Base-by-base conservation (phyloP, 176 grass and related monocot species). In the Rhynchospora pubera region DNA sequence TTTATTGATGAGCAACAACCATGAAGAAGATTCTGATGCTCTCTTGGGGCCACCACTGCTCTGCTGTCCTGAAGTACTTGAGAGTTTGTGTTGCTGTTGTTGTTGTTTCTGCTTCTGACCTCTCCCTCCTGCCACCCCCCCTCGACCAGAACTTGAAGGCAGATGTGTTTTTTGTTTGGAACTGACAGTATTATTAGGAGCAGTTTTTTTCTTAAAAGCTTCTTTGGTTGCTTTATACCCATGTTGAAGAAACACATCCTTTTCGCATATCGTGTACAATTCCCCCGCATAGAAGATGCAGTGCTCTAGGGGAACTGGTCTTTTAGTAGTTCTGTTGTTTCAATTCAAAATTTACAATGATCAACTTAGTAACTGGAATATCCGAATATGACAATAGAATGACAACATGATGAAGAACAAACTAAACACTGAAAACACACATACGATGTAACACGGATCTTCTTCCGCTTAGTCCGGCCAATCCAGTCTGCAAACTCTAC, bases 401-500 rank as follows among this genome's bases (percentile, higher is more conserved):
- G 52, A 45, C 5, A 55, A 53, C 59, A 46, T 62, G 30, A 87
- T 70, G 42, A 70, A 19, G 45, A 70, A 75, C 46, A 75, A 67
- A 75, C 71, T 28, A 52, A 75, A 53, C 15, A 67, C 15, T 43
- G 32, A 67, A 52, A 52, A 65, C 18, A 72, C 48, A 85, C 89
- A 84, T 91, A 91, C 92, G 88, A 83, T 57, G 92, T 94, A 14
- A 97, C 92, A 85, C 89, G 90, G 83, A 97, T 97, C 84, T 94
- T 91, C 85, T 97, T 97, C 75, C 94, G 89, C 78, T 94, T 97
- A 83, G 95, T 97, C 16, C 95, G 92, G 67, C 95, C 95, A 94
- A 97, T 97, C 95, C 95, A 97, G 64, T 97, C 92, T 65, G 95
- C 95, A 94, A 97, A 97, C 89, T 97, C 95, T 83, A 94, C 79